Evolutionary conservation across 495 filamentous ascomycete species (phyloP).

Genomic region (Oleoguttula mirabilis): DNA sequence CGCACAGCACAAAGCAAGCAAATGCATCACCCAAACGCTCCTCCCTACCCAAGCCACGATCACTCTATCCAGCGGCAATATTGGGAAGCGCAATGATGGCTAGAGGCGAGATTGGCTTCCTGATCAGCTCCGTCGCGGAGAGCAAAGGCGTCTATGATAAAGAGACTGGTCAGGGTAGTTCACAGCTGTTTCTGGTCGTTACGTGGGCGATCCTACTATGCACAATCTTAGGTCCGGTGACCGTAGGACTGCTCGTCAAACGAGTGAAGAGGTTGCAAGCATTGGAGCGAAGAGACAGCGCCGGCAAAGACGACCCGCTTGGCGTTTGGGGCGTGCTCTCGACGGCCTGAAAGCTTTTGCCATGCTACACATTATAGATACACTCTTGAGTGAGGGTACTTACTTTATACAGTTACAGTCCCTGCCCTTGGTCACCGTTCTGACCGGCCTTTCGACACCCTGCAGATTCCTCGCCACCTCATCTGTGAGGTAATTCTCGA

Average conservation of each 20-base stretch:
- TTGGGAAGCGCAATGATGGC: conserved; percentile 57
- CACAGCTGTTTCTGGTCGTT: conserved; percentile 50
- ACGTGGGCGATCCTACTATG: conserved; percentile 68
- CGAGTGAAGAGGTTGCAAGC: conserved; percentile 31
- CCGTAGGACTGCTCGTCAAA: conserved; percentile 49
- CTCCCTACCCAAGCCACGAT: conserved; percentile 21
- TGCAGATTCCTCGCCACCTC: background rate
- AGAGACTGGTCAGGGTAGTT: conserved; percentile 2
- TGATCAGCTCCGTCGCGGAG: conserved; percentile 60
- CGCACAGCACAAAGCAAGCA: background rate
- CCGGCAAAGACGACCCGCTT: conserved; percentile 22
- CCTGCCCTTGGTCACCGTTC: background rate
- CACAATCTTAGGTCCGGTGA: conserved; percentile 59
- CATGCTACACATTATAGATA: too few species aligned
- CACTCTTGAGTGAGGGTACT: too few species aligned
- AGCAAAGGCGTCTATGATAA: conserved; percentile 43
- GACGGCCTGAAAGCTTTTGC: too few species aligned
- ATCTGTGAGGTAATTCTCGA: conserved; percentile 28
- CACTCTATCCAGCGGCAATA: conserved; percentile 48
- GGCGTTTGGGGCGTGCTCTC: conserved; percentile 25
- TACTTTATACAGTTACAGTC: too few species aligned
- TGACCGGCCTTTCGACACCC: background rate
- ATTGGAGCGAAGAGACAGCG: conserved; percentile 5
- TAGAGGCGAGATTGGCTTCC: conserved; percentile 66
- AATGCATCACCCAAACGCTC: conserved; percentile 1